Conservation (phyloP, 1,139 yeast species). For the Pichia inconspicua region DNA sequence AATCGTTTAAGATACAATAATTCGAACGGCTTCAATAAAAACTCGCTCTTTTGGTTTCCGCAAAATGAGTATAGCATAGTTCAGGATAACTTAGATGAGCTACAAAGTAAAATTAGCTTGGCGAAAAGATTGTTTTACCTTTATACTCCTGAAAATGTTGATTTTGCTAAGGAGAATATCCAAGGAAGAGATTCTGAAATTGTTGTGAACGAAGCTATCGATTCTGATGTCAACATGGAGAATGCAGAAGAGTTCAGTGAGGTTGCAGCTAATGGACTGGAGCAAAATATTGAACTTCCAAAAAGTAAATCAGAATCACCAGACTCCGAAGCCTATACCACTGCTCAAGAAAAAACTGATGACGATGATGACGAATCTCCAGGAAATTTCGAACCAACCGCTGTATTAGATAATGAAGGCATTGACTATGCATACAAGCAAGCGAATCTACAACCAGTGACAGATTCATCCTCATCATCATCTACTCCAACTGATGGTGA, state of each 20-base stretch:
- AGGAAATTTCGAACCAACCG: not conserved
- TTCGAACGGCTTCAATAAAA: not conserved
- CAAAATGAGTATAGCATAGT: slow-evolving; percentile 29
- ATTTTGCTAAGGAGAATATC: not conserved
- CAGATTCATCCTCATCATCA: not conserved
- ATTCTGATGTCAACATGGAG: not conserved
- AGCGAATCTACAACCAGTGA: not conserved
- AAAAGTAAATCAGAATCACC: slow-evolving; percentile 3
- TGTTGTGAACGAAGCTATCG: not conserved
- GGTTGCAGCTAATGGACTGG: too few relatives aligned
- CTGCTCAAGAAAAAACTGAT: slow-evolving; percentile 1
- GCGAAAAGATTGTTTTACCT: slow-evolving; percentile 27
- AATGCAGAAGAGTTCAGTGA: not conserved
- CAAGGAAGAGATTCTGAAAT: not conserved
- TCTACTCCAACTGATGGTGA: not conserved
- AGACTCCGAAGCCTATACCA: slow-evolving; percentile 12
- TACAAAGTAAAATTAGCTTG: slow-evolving; percentile 26
- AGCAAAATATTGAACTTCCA: not conserved
- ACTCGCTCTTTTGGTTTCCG: slow-evolving; percentile 33
- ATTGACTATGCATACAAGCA: not conserved
- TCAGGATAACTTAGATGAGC: slow-evolving; percentile 24
- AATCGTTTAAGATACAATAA: not conserved
- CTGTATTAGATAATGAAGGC: not conserved
- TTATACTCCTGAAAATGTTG: slow-evolving; percentile 15
- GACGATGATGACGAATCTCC: not conserved